A percentile compares a stretch with the other conserved stretches of the same genome.
phyloP scores from a whole-genome alignment of 257 asterid genomes.

The Ilex aquifolium region DNA sequence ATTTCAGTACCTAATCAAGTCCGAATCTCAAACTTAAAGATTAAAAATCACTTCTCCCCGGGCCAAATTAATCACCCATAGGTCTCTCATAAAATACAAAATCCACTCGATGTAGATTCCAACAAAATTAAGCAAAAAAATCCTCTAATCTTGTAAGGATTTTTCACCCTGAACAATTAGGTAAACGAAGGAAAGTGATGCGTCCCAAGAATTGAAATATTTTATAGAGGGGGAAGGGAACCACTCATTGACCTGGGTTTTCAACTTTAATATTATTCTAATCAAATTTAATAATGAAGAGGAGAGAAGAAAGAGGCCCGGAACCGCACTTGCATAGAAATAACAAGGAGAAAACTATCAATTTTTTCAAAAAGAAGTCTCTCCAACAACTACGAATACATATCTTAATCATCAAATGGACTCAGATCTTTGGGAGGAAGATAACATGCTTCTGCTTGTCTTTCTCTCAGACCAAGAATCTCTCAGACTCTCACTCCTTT shows the following conservation, averaged over 20 bases:
- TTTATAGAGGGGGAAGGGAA: conserved; percentile 36
- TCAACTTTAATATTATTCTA: conserved; percentile 25
- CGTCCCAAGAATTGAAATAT: conserved; percentile 11
- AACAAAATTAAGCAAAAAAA: conserved; percentile 10
- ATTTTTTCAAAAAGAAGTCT: conserved; percentile 39
- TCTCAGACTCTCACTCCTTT: conserved; percentile 62
- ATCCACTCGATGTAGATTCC: background rate
- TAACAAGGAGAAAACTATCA: conserved; percentile 70
- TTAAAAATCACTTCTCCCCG: too few species aligned
- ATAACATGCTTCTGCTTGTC: conserved; percentile 72
- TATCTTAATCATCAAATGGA: conserved; percentile 28
- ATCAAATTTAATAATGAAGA: background rate
- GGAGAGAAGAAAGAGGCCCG: conserved; percentile 24
- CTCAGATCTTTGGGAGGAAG: conserved; percentile 72
- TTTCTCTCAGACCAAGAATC: conserved; percentile 48
- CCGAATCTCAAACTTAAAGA: too few species aligned
- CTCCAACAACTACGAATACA: background rate
- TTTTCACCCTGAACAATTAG: conserved; percentile 12
- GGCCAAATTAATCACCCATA: background rate
- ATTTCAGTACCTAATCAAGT: too few species aligned
- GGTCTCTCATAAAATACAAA: too few species aligned
- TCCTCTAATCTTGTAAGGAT: too few species aligned
- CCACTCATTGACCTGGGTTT: conserved; percentile 72
- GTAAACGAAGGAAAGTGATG: too few species aligned
- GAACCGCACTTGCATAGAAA: conserved; percentile 37